These are phyloP conservation scores for Phaffomyces antillensis DNA, from an alignment of 805 yeast species.

Conservation along the genomic window DNA sequence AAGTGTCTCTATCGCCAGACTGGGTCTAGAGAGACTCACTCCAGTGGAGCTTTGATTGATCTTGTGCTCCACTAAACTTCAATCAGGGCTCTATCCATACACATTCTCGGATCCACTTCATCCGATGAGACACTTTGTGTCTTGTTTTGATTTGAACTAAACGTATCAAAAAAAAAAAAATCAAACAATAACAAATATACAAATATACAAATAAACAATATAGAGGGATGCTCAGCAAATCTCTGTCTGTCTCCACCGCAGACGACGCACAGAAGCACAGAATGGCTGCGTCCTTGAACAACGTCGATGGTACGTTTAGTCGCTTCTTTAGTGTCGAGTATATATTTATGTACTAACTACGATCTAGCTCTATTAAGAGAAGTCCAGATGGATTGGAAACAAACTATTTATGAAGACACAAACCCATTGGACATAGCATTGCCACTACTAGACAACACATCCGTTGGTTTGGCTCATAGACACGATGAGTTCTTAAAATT, in stretches of 20 bases:
- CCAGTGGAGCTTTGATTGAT: too few relatives aligned
- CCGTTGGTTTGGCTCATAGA: conserved; percentile 84
- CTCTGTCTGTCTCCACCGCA: neutral
- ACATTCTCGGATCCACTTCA: neutral
- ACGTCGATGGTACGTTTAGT: conserved; percentile 1
- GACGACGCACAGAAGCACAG: neutral
- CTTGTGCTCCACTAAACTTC: too few relatives aligned
- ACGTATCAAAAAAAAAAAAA: too few relatives aligned
- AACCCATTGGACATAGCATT: conserved; percentile 85
- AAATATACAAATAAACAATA: too few relatives aligned
- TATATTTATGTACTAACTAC: neutral
- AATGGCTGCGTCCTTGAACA: neutral
- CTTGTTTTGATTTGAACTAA: neutral
- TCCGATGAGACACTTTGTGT: neutral
- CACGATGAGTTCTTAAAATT: conserved; percentile 58
- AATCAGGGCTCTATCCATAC: too few relatives aligned
- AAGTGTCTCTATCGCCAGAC: too few relatives aligned
- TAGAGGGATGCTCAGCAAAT: too few relatives aligned
- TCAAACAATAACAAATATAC: too few relatives aligned
- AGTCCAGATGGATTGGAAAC: conserved; percentile 41
- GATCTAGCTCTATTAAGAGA: conserved; percentile 15
- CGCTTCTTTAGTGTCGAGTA: neutral
- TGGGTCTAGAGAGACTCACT: too few relatives aligned
- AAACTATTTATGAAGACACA: conserved; percentile 44
- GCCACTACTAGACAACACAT: conserved; percentile 74